phyloP scores from a whole-genome alignment of 257 asterid genomes.

The Lithospermum erythrorhizon region DNA sequence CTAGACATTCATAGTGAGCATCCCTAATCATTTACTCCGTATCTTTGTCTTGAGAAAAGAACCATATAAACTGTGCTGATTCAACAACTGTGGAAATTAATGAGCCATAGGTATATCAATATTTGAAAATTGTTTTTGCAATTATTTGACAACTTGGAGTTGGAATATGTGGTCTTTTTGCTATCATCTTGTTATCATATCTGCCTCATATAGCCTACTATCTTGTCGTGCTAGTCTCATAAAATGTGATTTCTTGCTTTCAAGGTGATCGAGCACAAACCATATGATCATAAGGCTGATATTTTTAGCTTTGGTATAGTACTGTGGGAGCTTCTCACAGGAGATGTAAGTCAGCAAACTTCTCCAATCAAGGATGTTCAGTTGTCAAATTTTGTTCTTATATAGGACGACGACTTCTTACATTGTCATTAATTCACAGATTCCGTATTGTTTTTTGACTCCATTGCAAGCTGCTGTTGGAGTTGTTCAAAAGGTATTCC shows the following conservation, averaged over 20 bases:
- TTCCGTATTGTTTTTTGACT: slow-evolving; percentile 38
- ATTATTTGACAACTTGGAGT: background rate
- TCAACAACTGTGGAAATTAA: background rate
- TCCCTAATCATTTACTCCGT: background rate
- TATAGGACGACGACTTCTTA: background rate
- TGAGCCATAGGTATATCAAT: background rate
- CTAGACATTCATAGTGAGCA: background rate
- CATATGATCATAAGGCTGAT: slow-evolving; percentile 39
- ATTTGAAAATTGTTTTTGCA: background rate
- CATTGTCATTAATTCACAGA: slow-evolving; percentile 13
- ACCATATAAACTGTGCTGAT: too few species aligned
- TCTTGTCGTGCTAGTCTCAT: background rate
- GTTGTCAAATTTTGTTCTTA: background rate
- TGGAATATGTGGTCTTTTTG: background rate
- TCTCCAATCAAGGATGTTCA: background rate
- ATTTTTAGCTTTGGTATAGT: slow-evolving; percentile 39
- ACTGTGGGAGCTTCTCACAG: slow-evolving; percentile 41
- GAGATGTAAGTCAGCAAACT: slow-evolving; percentile 26
- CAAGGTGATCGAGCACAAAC: slow-evolving; percentile 45
- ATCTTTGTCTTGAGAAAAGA: background rate
- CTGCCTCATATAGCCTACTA: background rate
- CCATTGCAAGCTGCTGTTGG: slow-evolving; percentile 49
- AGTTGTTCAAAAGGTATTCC: slow-evolving; percentile 35
- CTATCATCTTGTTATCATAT: background rate
- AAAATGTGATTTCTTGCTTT: slow-evolving; percentile 2